phyloP scores from a whole-genome alignment of 352 stramenopile species.

The Globisporangium viniferum region DNA sequence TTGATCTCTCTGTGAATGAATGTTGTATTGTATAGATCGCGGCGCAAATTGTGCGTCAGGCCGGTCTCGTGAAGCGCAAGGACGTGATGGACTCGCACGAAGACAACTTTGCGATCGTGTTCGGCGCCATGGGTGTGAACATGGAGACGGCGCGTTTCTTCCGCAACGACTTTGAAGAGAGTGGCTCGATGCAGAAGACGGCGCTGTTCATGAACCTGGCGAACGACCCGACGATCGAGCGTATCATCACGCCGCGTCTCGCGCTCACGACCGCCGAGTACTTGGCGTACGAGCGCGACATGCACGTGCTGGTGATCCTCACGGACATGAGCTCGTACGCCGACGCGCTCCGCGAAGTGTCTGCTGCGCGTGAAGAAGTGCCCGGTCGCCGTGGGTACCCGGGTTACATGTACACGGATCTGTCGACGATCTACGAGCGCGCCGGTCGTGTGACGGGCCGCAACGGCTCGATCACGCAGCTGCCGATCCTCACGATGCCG shows the following conservation, averaged over 20 bases:
- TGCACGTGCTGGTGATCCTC: slow-evolving; percentile 99
- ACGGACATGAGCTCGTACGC: slow-evolving; percentile 99
- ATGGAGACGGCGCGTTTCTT: slow-evolving; percentile 98
- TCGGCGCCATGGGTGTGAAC: slow-evolving; percentile 99
- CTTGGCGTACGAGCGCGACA: slow-evolving; percentile 98
- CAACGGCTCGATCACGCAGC: slow-evolving; percentile 99
- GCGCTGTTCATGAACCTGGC: slow-evolving; percentile 99
- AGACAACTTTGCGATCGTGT: slow-evolving; percentile 99
- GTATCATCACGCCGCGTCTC: slow-evolving; percentile 99
- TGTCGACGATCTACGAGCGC: slow-evolving; percentile 98
- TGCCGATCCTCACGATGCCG: slow-evolving; percentile 99
- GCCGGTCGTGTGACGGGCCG: slow-evolving; percentile 96
- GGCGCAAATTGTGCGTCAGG: slow-evolving; percentile 98
- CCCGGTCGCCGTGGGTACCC: slow-evolving; percentile 98
- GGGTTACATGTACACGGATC: slow-evolving; percentile 99
- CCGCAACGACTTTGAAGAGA: slow-evolving; percentile 97
- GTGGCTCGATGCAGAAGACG: slow-evolving; percentile 98
- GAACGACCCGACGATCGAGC: slow-evolving; percentile 99
- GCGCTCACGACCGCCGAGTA: slow-evolving; percentile 99
- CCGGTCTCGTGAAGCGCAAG: slow-evolving; percentile 98
- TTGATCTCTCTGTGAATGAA: too few species aligned
- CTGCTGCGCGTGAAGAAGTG: slow-evolving; percentile 93
- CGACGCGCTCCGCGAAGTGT: slow-evolving; percentile 96
- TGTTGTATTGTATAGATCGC: slow-evolving; percentile 78
- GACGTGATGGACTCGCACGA: slow-evolving; percentile 98